Percentiles rank a stretch among this genome's conserved stretches.
Conservation (phyloP, 2,329 filamentous ascomycete species). For the Xylaria sp. region DNA sequence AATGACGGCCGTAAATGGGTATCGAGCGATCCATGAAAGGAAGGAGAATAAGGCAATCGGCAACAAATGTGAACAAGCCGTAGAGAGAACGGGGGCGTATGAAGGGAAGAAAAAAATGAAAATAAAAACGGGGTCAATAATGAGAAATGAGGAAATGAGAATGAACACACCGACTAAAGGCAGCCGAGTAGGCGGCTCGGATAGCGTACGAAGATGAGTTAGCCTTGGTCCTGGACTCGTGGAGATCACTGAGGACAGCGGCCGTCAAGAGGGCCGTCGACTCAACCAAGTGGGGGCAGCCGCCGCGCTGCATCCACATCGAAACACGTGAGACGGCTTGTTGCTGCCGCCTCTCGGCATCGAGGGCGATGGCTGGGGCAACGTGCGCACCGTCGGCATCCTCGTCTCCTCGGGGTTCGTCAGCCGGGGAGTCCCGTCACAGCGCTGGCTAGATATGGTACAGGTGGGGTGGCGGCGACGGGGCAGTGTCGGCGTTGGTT, state of each 20-base stretch:
- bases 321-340: conserved; percentile 68
- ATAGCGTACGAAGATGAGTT: conserved; percentile 67
- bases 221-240: conserved; percentile 46
- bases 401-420: conserved; percentile 32
- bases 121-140: conserved; percentile 1
- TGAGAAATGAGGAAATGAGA: too few species aligned
- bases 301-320: conserved; percentile 78
- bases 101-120: not conserved
- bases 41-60: not conserved
- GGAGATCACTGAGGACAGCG: conserved; percentile 73
- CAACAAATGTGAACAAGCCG: not conserved
- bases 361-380: conserved; percentile 18
- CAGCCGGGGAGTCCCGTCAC: conserved; percentile 24
- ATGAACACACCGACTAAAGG: conserved; percentile 74
- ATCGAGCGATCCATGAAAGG: conserved; percentile 12
- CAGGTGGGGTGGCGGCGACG: conserved; percentile 29
- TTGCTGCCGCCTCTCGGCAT: conserved; percentile 49
- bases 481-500: conserved; percentile 4
- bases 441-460: conserved; percentile 4
- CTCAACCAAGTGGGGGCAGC: conserved; percentile 82
- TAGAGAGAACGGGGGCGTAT: too few species aligned
- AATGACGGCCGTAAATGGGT: conserved; percentile 1
- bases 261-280: conserved; percentile 79
- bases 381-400: conserved; percentile 21
- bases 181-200: conserved; percentile 76